These are phyloP conservation scores for Astraeus odoratus DNA, from an alignment of 768 basidiomycete species.

Conservation along the genomic window DNA sequence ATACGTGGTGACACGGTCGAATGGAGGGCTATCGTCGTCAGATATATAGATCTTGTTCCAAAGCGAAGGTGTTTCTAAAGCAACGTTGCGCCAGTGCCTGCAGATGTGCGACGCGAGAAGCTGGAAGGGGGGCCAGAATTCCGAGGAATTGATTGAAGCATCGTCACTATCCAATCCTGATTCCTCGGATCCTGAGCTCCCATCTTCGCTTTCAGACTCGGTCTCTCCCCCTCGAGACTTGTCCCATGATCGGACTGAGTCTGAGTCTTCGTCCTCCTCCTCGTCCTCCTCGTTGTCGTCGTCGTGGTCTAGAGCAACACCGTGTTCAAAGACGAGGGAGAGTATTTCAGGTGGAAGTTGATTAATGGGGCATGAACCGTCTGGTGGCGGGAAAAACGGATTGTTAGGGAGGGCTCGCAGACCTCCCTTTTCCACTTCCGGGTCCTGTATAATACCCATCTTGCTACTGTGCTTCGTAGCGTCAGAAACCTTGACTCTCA, in stretches of 20 bases:
- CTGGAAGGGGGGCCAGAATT: slow-evolving; percentile 33
- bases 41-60: slow-evolving; percentile 41
- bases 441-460: not conserved
- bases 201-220: slow-evolving; percentile 9
- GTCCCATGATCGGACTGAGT: not conserved
- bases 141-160: slow-evolving; percentile 3
- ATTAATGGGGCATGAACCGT: slow-evolving; percentile 40
- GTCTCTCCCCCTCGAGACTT: slow-evolving; percentile 28
- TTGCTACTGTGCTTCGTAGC: not conserved
- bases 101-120: slow-evolving; percentile 59
- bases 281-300: slow-evolving; percentile 29
- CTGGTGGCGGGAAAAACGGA: slow-evolving; percentile 40
- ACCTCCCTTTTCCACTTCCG: not conserved
- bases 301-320: no score
- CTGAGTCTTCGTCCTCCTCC: slow-evolving; percentile 30
- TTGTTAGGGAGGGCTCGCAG: slow-evolving; percentile 32
- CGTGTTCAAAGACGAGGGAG: slow-evolving; percentile 46
- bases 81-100: slow-evolving; percentile 48
- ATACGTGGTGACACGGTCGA: slow-evolving; percentile 37
- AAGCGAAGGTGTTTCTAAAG: slow-evolving; percentile 46
- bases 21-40: slow-evolving; percentile 29
- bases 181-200: not conserved
- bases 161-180: slow-evolving; percentile 4
- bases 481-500: not conserved
- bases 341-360: slow-evolving; percentile 51